Evolutionary conservation across 2,329 filamentous ascomycete genomes (phyloP), one percentile per base, ranked within the genome.

Genomic region (Colletotrichum trifolii): DNA sequence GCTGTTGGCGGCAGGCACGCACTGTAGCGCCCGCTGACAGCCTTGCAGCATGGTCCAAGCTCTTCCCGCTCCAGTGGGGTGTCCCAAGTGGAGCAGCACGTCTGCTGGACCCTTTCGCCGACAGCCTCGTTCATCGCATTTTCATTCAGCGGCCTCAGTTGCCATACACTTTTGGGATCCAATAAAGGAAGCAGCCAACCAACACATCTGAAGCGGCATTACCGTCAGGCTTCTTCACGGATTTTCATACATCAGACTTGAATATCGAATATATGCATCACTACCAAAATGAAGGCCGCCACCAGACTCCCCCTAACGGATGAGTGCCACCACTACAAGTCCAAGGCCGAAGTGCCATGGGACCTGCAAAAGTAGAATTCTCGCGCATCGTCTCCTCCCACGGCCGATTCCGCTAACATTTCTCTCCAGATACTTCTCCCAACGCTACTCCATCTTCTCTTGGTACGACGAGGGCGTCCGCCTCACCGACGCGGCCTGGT

Each of bases 401-500:
- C 3, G 15, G 2, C 2, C 4, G 25, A 5, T 25, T 5, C 4
- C 35, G 56, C 46, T 59, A 17, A 54, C 17, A 11, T 4, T 2
- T 0, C 46, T 15, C 8, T 1, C 2, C 50, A 96, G 94, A 76
- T 99, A 99, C 78, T 99, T 93, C 87, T 85, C 90, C 13, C 94
- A 98, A 73, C 88, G 96, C 65, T 90, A 96, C 76, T 90, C 89
- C 56, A 92, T 99, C 69, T 99, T 97, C 79, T 90, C 90, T 13
- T 86, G 85, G 71, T 99, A 97, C 75, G 91, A 97, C 75, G 86
- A 94, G 64, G 95, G 94, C 60, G 86, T 99, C 69, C 91, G 89
- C 82, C 88, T 99, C 84, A 99, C 96, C 0, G 90, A 97, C 75
- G 91, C 95, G 78, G 91, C 94, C 58, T 99, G 96, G 96, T 99